Evolutionary conservation across 768 basidiomycete genomes (phyloP).

Genomic region (Pisolithus tinctorius): DNA sequence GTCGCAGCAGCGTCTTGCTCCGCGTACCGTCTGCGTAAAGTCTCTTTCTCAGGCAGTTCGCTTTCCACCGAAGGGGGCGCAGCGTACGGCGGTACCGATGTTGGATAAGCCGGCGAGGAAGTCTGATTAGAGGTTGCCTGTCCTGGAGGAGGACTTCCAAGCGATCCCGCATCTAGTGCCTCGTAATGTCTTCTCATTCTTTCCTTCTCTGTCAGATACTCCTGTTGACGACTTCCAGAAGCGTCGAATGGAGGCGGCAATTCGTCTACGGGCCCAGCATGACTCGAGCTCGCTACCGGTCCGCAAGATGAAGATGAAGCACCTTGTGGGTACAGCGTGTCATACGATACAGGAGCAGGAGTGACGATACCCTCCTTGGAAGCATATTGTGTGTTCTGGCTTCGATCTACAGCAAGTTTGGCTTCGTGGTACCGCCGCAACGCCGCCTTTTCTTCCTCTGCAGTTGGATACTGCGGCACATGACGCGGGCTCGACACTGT

Average conservation of each 20-base stretch:
- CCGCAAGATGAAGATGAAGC: conserved; percentile 14
- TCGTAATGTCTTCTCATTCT: conserved; percentile 56
- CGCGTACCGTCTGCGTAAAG: conserved; percentile 48
- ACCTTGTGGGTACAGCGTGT: conserved; percentile 48
- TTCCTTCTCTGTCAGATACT: conserved; percentile 60
- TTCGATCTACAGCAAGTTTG: conserved; percentile 60
- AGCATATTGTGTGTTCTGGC: conserved; percentile 34
- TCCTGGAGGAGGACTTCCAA: conserved; percentile 9
- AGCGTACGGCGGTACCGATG: conserved; percentile 18
- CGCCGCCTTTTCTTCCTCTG: conserved; percentile 72
- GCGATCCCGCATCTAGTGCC: conserved; percentile 55
- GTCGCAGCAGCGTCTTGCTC: conserved; percentile 43
- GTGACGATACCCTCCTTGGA: conserved; percentile 14
- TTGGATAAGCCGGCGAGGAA: conserved; percentile 13
- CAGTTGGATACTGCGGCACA: conserved; percentile 49
- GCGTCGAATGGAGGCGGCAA: conserved; percentile 52
- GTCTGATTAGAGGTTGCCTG: conserved; percentile 9
- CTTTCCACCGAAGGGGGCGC: conserved; percentile 16
- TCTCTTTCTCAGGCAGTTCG: conserved; percentile 49
- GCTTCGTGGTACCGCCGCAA: conserved; percentile 64
- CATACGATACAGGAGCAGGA: conserved; percentile 51
- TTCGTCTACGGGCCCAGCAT: conserved; percentile 22
- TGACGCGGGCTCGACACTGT: conserved; percentile 13
- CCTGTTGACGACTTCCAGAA: conserved; percentile 29
- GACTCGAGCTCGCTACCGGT: conserved; percentile 11